Base-by-base conservation (phyloP, 768 basidiomycete genomes). In the Gymnopilus dilepis region DNA sequence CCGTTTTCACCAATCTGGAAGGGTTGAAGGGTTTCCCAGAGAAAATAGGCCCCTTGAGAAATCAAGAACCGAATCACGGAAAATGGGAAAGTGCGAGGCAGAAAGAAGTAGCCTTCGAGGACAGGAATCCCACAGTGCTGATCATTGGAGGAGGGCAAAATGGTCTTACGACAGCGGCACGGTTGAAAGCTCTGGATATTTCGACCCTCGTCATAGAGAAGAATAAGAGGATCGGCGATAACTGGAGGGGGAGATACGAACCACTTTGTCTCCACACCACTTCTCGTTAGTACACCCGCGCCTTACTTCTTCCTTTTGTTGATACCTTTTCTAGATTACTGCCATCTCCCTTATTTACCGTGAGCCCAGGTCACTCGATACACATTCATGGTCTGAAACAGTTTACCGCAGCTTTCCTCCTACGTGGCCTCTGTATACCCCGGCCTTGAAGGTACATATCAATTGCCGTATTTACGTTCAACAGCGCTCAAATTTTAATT, bases 171-270 rank as follows among this genome's bases (percentile, higher is more conserved):
- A 69, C 85, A 2, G 89, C 90, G 0, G 88, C 88, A 1, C 78
- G 88, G n/a, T 74, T 93, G 57, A 87, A 87, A 66, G 78, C 77
- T 41, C 74, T 91, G 24, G 85, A 82, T 19, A 73, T 92, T 12
- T 66, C 76, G 1, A 75, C 81, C 0, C 73, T 94, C 9, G 87
- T 92, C 13, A 76, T 93, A 48, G 92, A 94, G 70, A 85, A 81
- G 71, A 82, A 86, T 53, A 60, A 69, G 11, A 73, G 83, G 19
- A 80, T 90, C 24, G 89, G 90, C 0, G 83, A 90, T 67, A 83
- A 82, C 52, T 90, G 88, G 89, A 76, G 88, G 59, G 76, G 81
- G 37, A 77, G 91, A 37, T 91, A 92, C 69, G 83, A 88, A 57
- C 82, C 86, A 9, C 73, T 90, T 38, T 88, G 86, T 51, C 72